Percentiles rank a stretch among this genome's conserved stretches.
Conservation (phyloP, 2,329 filamentous ascomycete genomes). For the Lecanosticta acicola region DNA sequence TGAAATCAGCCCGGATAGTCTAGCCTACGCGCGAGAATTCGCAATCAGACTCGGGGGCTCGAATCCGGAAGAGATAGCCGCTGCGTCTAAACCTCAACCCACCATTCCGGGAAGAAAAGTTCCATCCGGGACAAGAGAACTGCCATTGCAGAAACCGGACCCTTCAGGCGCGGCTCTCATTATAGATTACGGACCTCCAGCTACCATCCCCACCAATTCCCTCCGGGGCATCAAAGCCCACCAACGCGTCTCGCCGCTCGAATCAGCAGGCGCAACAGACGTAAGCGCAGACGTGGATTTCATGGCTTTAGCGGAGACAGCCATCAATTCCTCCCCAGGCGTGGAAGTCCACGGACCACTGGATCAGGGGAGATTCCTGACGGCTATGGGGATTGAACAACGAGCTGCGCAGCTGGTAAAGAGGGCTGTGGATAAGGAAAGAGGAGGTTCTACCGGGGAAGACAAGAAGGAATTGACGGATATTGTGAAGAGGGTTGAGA, state of each 20-base stretch:
- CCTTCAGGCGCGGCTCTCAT: conserved; percentile 87
- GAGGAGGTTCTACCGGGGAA: conserved; percentile 30
- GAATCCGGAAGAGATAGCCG: conserved; percentile 25
- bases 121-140: conserved; percentile 25
- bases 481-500: conserved; percentile 58
- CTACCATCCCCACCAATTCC: conserved; percentile 78
- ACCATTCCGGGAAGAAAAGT: conserved; percentile 20
- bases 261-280: conserved; percentile 74
- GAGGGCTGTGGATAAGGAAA: conserved; percentile 33
- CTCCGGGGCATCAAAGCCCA: conserved; percentile 83
- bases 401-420: conserved; percentile 63
- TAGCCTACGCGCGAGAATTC: conserved; percentile 74
- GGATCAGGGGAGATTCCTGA: conserved; percentile 74
- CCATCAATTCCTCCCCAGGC: conserved; percentile 65
- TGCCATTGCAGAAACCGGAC: conserved; percentile 46
- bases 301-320: conserved; percentile 73
- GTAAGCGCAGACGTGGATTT: conserved; percentile 94
- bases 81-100: conserved; percentile 16
- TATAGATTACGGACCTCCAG: conserved; percentile 82
- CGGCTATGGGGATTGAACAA: conserved; percentile 75
- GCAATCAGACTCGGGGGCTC: conserved; percentile 74
- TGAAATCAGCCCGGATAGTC: conserved; percentile 84
- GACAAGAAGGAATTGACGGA: conserved; percentile 41
- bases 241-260: conserved; percentile 70
- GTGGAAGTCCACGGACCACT: conserved; percentile 92